Conservation (phyloP, 305 asterid species). For the Fraxinus dipetala region DNA sequence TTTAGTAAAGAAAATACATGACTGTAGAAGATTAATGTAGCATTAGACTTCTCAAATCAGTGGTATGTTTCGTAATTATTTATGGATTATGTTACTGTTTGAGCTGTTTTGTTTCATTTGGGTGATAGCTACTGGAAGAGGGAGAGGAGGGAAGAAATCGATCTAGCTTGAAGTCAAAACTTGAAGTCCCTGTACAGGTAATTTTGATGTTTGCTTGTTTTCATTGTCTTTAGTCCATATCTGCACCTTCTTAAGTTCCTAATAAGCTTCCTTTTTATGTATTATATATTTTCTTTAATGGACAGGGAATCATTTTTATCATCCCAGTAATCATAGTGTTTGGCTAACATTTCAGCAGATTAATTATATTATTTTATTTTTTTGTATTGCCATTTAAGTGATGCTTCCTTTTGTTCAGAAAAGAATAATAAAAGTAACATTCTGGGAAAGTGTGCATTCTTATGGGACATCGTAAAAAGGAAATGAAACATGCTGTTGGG, state of each 20-base stretch:
- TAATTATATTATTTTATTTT: not conserved
- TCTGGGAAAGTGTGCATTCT: not conserved
- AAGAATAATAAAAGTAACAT: not conserved
- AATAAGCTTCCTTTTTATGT: not conserved
- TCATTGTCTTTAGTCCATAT: conserved; percentile 11
- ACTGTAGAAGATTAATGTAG: conserved; percentile 1
- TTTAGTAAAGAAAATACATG: not conserved
- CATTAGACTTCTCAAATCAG: conserved; percentile 6
- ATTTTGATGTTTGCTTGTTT: conserved; percentile 14
- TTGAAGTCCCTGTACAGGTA: conserved; percentile 99
- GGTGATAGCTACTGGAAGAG: conserved; percentile 81
- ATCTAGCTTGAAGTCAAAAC: conserved; percentile 76
- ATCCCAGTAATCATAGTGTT: not conserved
- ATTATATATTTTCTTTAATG: not conserved
- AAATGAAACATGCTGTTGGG: not conserved
- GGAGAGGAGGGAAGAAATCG: conserved; percentile 89
- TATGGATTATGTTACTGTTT: conserved; percentile 20
- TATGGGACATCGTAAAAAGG: not conserved
- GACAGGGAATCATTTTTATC: not conserved
- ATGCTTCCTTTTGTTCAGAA: not conserved
- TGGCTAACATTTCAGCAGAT: not conserved
- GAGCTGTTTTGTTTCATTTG: not conserved
- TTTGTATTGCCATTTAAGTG: not conserved
- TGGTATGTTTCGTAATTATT: conserved; percentile 4
- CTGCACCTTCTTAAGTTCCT: conserved; percentile 10